Evolutionary conservation across 73 alveolate species (phyloP), one percentile per base, ranked within the genome.

Genomic region (Blepharisma japonicum): DNA sequence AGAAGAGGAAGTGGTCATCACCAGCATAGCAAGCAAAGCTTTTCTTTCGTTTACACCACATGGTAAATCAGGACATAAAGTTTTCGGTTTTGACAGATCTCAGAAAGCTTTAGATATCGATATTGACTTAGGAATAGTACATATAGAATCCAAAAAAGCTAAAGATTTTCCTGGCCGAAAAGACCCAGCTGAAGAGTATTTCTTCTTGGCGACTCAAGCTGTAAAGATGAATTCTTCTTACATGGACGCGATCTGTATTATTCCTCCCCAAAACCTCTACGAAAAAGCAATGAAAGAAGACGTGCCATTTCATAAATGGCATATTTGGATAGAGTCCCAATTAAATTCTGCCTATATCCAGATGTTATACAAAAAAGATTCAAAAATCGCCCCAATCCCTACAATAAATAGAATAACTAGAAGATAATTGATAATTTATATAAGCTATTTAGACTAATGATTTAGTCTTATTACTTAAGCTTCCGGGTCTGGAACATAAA

Each of bases 291-390:
- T 61, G 74, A 14, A 61, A 25, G 50, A 61, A 61, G 74, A 61
- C 23, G 23, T 61, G 14, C 74, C 74, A 14, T 61, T 61, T 39
- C 74, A 61, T 61, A 14, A 39, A 2, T 61, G 74, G 74, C 74
- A 61, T 61, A 25, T 61, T n/a, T 61, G 74, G 74, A 39, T 61
- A 14, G 74, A 61, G 23, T 14, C 47, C 74, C 38, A 61, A 61
- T 39, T 61, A 8, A 61, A n/a, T 61, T n/a, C 74, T 20, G 74
- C 74, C 47, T 61, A 61, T 61, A 61, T 61, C 2, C 47, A 61
- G 18, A 14, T 61, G 11, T 4, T 61, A 8, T 61, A 61, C 46
- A 61, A 61, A 25, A 61, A 14, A 9, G 47, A 61, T 61, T 18
- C 47, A 39, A 61, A 61, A 61, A 61, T 39, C 74, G 42, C 42